phyloP scores from a whole-genome alignment of 139 green algal genomes.

The Chlamydomonas asymmetrica region DNA sequence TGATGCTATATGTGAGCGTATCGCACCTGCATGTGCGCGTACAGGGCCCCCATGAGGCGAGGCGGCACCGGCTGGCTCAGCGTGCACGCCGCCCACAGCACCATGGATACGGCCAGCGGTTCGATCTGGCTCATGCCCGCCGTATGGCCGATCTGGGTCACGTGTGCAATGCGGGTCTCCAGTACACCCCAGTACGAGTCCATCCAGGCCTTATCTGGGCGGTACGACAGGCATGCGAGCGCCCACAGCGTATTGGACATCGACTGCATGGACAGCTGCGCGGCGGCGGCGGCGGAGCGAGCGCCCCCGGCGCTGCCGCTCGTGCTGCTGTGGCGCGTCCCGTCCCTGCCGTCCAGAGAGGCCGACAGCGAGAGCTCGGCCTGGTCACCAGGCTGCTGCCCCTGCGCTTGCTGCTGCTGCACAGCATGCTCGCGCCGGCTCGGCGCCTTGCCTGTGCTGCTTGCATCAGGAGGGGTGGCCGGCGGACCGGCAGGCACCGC shows the following conservation, averaged over 20 bases:
- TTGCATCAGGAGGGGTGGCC: too few relatives aligned
- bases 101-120: conserved; percentile 2
- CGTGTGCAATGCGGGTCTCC: neutral
- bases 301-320: neutral
- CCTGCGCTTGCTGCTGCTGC: too few relatives aligned
- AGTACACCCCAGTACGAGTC: neutral
- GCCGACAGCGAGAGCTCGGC: too few relatives aligned
- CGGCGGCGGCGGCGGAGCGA: neutral
- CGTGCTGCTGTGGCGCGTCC: too few relatives aligned
- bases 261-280: conserved; percentile 4
- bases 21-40: neutral
- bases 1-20: conserved; percentile 11
- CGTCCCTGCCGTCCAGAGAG: too few relatives aligned
- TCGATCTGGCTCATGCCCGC: conserved; percentile 7
- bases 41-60: conserved; percentile 19
- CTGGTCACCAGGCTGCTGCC: too few relatives aligned
- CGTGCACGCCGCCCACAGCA: conserved; percentile 16
- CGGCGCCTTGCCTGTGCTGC: too few relatives aligned
- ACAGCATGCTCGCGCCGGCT: too few relatives aligned
- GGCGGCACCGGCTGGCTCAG: conserved; percentile 20
- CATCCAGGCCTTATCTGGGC: neutral
- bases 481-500: too few relatives aligned
- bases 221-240: conserved; percentile 16
- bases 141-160: neutral
- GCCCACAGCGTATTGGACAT: conserved; percentile 28